Percentiles rank a stretch among this genome's conserved stretches.
These are phyloP conservation scores for Neurospora tetrasperma DNA, from an alignment of 495 filamentous ascomycete genomes.

Conservation along the genomic window DNA sequence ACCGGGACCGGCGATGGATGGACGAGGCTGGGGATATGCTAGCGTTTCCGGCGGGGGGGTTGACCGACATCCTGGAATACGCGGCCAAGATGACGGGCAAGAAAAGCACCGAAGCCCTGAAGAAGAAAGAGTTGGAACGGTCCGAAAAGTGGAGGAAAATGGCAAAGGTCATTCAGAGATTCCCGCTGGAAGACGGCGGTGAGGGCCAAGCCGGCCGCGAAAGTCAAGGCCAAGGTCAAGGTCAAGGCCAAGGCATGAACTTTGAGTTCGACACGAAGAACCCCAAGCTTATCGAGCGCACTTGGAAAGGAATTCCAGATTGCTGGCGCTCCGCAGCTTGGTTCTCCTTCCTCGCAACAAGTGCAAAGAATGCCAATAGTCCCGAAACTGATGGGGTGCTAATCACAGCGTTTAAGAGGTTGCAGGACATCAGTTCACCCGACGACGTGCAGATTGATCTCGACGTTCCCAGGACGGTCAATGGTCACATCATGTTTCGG, in stretches of 20 bases:
- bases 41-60: conserved; percentile 53
- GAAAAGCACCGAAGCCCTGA: conserved; percentile 42
- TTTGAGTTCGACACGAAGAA: conserved; percentile 83
- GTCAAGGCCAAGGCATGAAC: conserved; percentile 66
- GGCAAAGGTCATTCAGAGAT: conserved; percentile 58
- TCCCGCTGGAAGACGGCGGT: neutral
- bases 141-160: conserved; percentile 97
- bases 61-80: conserved; percentile 51
- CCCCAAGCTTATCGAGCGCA: conserved; percentile 77
- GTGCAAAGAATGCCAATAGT: conserved; percentile 54
- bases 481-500: conserved; percentile 95
- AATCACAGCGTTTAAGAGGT: conserved; percentile 54
- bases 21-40: conserved; percentile 90
- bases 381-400: conserved; percentile 61
- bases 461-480: conserved; percentile 93
- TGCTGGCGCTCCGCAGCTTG: conserved; percentile 90
- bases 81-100: conserved; percentile 41
- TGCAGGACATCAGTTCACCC: conserved; percentile 61
- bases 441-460: conserved; percentile 98
- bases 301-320: conserved; percentile 98
- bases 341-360: conserved; percentile 84
- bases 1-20: conserved; percentile 60
- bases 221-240: neutral
- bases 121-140: conserved; percentile 70
- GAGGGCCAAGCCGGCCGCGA: neutral